phyloP scores from a whole-genome alignment of 2,329 filamentous ascomycete genomes.

The Hymenoscyphus salicellus region DNA sequence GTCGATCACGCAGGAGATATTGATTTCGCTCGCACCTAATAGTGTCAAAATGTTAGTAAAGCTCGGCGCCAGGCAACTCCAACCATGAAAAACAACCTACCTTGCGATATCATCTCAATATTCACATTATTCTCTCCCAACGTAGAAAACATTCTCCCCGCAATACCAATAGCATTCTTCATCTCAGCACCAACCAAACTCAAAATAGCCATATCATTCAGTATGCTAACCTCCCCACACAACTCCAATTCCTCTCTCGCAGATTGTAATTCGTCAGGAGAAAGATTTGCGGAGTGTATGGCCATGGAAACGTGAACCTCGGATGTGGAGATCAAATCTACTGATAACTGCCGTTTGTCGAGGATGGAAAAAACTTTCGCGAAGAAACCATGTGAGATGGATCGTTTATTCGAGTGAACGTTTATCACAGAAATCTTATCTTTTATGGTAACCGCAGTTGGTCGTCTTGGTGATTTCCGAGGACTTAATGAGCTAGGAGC shows the following conservation, averaged over 20 bases:
- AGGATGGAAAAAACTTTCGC: conserved; percentile 90
- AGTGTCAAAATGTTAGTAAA: background rate
- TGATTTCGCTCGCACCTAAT: conserved; percentile 93
- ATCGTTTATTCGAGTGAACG: conserved; percentile 95
- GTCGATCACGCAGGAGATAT: conserved; percentile 97
- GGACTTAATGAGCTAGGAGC: conserved; percentile 44
- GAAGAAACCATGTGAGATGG: conserved; percentile 93
- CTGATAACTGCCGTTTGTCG: conserved; percentile 80
- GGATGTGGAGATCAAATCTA: conserved; percentile 92
- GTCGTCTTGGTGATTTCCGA: conserved; percentile 64
- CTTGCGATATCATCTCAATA: conserved; percentile 99
- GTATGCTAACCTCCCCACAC: conserved; percentile 86
- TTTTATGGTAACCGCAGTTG: conserved; percentile 94
- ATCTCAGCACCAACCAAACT: conserved; percentile 92
- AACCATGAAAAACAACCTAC: conserved; percentile 48
- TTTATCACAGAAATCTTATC: conserved; percentile 96
- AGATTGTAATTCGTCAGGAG: conserved; percentile 60
- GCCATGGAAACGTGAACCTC: conserved; percentile 98
- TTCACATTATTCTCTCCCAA: conserved; percentile 92
- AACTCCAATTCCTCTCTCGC: conserved; percentile 71
- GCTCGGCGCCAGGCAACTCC: background rate
- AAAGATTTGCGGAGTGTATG: conserved; percentile 73
- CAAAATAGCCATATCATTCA: conserved; percentile 90
- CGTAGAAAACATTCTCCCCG: conserved; percentile 90
- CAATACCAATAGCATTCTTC: conserved; percentile 96